phyloP scores from a whole-genome alignment of 2,329 filamentous ascomycete genomes.

The Escovopsis weberi region DNA sequence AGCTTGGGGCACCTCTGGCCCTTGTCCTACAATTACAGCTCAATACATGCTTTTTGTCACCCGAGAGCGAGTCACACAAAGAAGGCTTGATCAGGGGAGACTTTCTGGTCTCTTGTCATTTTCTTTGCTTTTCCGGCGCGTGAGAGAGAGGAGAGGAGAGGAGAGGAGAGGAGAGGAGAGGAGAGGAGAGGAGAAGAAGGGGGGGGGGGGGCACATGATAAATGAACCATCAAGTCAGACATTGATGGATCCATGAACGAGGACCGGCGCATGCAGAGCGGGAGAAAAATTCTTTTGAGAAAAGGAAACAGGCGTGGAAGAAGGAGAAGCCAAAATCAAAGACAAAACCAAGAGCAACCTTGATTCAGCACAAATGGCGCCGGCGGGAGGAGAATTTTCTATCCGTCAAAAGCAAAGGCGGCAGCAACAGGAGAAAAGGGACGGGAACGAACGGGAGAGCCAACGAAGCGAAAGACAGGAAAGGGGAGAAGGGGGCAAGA shows the following conservation, averaged over 20 bases:
- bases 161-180: not conserved
- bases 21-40: too few species aligned
- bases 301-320: conserved; percentile 4
- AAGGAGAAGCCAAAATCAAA: conserved; percentile 4
- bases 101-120: too few species aligned
- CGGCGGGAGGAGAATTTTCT: too few species aligned
- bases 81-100: too few species aligned
- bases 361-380: too few species aligned
- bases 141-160: not conserved
- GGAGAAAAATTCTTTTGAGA: too few species aligned
- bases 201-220: not conserved
- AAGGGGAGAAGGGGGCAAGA: too few species aligned
- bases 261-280: too few species aligned
- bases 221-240: not conserved
- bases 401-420: not conserved
- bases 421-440: not conserved
- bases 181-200: not conserved
- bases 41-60: not conserved
- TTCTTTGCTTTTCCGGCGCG: too few species aligned
- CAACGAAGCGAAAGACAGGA: too few species aligned
- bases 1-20: too few species aligned
- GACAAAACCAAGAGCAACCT: not conserved
- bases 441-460: not conserved
- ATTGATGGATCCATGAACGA: not conserved
- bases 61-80: too few species aligned